phyloP scores from a whole-genome alignment of 768 basidiomycete genomes.

The Trametes cubensis region DNA sequence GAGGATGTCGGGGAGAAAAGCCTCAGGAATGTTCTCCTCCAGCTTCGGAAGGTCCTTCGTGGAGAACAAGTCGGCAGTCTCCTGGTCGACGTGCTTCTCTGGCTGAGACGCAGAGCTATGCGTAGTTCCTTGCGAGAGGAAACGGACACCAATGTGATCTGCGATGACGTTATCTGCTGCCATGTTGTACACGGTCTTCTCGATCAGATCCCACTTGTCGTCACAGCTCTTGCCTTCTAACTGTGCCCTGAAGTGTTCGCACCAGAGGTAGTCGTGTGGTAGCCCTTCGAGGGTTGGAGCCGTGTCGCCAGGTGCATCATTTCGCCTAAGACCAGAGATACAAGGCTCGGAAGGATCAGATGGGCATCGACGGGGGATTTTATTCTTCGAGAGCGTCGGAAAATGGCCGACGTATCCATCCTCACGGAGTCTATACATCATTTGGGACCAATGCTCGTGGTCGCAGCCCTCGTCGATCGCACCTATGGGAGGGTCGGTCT shows the following conservation, averaged over 20 bases:
- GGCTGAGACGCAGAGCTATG: neutral
- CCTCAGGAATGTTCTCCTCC: constrained; percentile 31
- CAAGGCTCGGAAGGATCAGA: neutral
- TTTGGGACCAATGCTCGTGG: constrained; percentile 14
- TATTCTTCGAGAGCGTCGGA: no score
- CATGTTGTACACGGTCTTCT: neutral
- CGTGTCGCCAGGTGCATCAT: neutral
- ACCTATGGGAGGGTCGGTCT: constrained; percentile 11
- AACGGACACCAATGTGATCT: neutral
- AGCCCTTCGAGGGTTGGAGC: neutral
- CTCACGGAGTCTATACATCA: neutral
- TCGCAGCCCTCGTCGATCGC: constrained; percentile 27
- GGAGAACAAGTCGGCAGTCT: constrained; percentile 10
- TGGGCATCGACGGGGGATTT: neutral
- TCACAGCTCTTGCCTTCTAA: neutral
- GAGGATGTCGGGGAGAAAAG: constrained; percentile 32
- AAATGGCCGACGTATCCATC: neutral
- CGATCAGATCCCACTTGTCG: neutral
- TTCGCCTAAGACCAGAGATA: neutral
- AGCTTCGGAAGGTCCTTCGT: constrained; percentile 30
- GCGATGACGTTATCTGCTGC: neutral
- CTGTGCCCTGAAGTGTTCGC: constrained; percentile 11
- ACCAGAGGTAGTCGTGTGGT: constrained; percentile 17
- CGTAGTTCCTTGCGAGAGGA: neutral
- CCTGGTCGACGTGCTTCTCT: neutral